phyloP scores from a whole-genome alignment of 192 early-diverging fungal genomes.

The Thamnidium elegans region DNA sequence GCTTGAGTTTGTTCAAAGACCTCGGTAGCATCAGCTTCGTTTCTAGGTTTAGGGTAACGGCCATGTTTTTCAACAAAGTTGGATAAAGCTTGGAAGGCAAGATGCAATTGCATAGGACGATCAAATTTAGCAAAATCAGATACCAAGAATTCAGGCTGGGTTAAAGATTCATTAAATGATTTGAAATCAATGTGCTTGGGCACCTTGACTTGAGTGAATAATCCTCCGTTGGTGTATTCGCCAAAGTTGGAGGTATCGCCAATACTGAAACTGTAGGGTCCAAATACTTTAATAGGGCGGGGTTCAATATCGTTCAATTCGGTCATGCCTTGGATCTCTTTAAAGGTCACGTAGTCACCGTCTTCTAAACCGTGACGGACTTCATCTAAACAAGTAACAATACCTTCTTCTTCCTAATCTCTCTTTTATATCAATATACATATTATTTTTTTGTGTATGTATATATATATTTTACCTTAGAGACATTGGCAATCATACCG shows the following conservation, averaged over 20 bases:
- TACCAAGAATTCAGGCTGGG: slow-evolving; percentile 78
- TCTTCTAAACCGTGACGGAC: slow-evolving; percentile 97
- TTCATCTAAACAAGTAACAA: slow-evolving; percentile 96
- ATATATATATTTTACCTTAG: slow-evolving; percentile 35
- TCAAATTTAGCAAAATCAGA: slow-evolving; percentile 99
- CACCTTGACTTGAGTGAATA: slow-evolving; percentile 96
- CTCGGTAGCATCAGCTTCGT: slow-evolving; percentile 82
- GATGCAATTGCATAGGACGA: slow-evolving; percentile 86
- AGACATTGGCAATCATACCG: slow-evolving; percentile 90
- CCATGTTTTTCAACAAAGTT: slow-evolving; percentile 66
- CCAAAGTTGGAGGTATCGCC: slow-evolving; percentile 82
- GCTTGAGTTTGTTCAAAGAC: slow-evolving; percentile 69
- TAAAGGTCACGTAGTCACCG: slow-evolving; percentile 93
- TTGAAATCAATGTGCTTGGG: slow-evolving; percentile 81
- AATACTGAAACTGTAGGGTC: slow-evolving; percentile 97
- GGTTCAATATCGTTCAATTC: slow-evolving; percentile 81
- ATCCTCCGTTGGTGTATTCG: slow-evolving; percentile 77
- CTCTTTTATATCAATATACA: neutral
- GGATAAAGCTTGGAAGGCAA: slow-evolving; percentile 95
- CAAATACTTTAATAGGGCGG: slow-evolving; percentile 78
- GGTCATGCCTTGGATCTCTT: slow-evolving; percentile 90
- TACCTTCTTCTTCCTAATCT: slow-evolving; percentile 63
- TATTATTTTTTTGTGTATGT: no score
- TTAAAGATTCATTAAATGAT: slow-evolving; percentile 71
- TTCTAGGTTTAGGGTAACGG: slow-evolving; percentile 79